phyloP scores from a whole-genome alignment of 2,329 filamentous ascomycete species.

The Biscogniauxia marginata region DNA sequence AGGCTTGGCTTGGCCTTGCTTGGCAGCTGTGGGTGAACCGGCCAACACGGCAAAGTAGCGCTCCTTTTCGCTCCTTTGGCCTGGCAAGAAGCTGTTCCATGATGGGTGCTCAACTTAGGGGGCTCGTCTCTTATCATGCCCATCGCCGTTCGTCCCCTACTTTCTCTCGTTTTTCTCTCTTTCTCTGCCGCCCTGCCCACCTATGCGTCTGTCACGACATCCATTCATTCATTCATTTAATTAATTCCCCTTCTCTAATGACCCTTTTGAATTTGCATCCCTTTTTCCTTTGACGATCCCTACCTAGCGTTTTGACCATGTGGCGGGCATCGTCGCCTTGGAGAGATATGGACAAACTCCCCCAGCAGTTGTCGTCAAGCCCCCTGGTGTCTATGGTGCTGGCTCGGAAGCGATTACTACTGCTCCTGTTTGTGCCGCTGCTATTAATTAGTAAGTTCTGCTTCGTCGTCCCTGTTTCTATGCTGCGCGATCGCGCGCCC shows the following conservation, averaged over 20 bases:
- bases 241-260: neutral
- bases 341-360: conserved; percentile 27
- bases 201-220: too few species aligned
- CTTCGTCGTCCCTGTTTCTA: neutral
- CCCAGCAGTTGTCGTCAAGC: conserved; percentile 23
- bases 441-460: conserved; percentile 24
- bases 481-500: too few species aligned
- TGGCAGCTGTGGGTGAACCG: neutral
- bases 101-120: too few species aligned
- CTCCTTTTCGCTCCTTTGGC: too few species aligned
- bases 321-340: conserved; percentile 8
- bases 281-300: conserved; percentile 12
- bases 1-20: neutral
- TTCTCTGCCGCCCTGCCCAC: neutral
- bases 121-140: too few species aligned
- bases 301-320: too few species aligned
- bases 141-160: neutral
- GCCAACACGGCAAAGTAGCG: neutral
- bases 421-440: conserved; percentile 28
- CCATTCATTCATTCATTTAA: too few species aligned
- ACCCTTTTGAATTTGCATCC: too few species aligned
- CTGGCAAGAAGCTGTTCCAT: too few species aligned
- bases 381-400: conserved; percentile 25
- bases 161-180: neutral
- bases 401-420: conserved; percentile 28